Evolutionary conservation across 371 early-diverging fungal species (phyloP).

Genomic region (Aphelidium insulamus): DNA sequence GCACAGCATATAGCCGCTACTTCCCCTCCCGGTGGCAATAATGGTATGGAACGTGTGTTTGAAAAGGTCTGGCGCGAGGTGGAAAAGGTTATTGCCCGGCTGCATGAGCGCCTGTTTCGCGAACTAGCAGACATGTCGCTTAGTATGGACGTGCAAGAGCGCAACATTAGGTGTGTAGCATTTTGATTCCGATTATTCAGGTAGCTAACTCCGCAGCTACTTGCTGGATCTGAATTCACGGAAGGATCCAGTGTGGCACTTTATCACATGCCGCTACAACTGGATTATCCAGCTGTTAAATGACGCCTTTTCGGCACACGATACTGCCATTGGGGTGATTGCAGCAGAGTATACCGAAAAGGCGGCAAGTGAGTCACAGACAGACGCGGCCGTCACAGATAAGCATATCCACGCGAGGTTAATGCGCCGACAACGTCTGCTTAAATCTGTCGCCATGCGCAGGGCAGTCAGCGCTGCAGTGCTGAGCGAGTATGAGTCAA

Average conservation of each 20-base stretch:
- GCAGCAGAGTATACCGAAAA: not conserved
- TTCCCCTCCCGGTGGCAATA: too few species aligned
- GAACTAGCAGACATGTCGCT: conserved; percentile 54
- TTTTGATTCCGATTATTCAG: not conserved
- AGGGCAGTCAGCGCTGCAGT: conserved; percentile 12
- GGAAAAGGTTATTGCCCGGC: conserved; percentile 44
- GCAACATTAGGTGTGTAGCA: conserved; percentile 36
- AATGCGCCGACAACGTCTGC: too few species aligned
- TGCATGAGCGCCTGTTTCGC: conserved; percentile 41
- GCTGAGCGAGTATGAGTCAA: conserved; percentile 18
- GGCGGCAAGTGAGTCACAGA: not conserved
- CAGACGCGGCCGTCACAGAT: not conserved
- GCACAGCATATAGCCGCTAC: too few species aligned
- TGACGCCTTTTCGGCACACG: conserved; percentile 29
- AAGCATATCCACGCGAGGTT: not conserved
- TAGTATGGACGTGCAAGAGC: conserved; percentile 72
- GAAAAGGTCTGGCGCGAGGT: conserved; percentile 86
- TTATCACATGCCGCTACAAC: conserved; percentile 61
- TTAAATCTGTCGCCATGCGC: too few species aligned
- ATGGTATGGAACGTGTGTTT: too few species aligned
- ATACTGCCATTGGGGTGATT: conserved; percentile 4
- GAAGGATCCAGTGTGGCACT: conserved; percentile 74
- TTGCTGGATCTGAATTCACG: conserved; percentile 56
- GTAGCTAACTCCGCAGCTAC: conserved; percentile 15
- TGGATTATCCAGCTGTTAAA: conserved; percentile 60